Evolutionary conservation across 2,329 filamentous ascomycete genomes (phyloP), one percentile per base, ranked within the genome.

Genomic region (Fusarium sp.): DNA sequence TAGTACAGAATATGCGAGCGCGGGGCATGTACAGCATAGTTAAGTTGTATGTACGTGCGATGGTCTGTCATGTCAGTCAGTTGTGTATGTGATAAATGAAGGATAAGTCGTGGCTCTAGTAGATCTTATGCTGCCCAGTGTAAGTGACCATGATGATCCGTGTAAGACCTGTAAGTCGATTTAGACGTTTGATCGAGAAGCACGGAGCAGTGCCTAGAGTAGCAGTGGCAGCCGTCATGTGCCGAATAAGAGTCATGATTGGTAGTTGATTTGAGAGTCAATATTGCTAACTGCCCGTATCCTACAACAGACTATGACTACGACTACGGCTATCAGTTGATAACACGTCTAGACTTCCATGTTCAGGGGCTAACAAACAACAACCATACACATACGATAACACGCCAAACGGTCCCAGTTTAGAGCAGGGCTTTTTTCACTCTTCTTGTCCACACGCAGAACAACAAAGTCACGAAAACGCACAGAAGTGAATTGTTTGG

Each of bases 1-100:
- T 74, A 74, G 71, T 74, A 67, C 54, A 72, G 49, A 49, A 62
- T 66, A 59, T 68, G 72, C 57, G 55, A 69, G 63, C 57, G 63
- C 60, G 64, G 68, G 68, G 58, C 57, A 65, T 56, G 47, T 66
- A 57, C 63, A 50, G 59, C 23, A 59, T 53, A 61, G 43, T 63
- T 60, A 27, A 43, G 14, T 27, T 32, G 48, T 21, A 20, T 56
- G 30, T 40, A 34, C 30, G 43, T 56, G 54, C 23, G n/a, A 56
- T 34, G 30, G 18, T n/a, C 45, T 47, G 23, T 49, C n/a, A 56
- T 30, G 14, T n/a, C 45, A 37, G 30, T 40, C n/a, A 56, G 43
- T 56, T 48, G 34, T 51, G 34, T 51, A 30, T 14, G 28, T 30
- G 28, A 30, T 30, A 51, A 27, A 51, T 51, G 34, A 51, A 41